Base-by-base conservation (phyloP, 179 eudicot species). In the Pouteria campechiana region DNA sequence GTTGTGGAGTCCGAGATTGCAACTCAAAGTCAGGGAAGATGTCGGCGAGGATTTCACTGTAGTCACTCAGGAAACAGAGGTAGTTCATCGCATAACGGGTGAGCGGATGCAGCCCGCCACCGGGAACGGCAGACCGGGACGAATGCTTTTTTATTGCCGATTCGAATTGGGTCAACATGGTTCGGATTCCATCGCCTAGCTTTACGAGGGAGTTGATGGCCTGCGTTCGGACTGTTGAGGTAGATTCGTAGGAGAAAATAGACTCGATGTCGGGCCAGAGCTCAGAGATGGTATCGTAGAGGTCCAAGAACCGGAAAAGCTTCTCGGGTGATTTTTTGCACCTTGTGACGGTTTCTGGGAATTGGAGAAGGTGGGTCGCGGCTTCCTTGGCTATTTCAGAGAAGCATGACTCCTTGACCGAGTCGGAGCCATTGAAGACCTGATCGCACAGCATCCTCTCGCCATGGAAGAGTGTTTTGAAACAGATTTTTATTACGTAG, bases 261-360 rank as follows among this genome's bases (percentile, higher is more conserved):
- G 62, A 65, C 24, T 70, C 65, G 11, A 65, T 65, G 20, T 70
- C 72, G 1, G 72, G 65, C 68, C 44, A 51, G 34, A 61, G 42
- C 3, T 48, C 55, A 0, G 57, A 48, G 22, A 70, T 25, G n/a
- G 65, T 41, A 25, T 61, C 58, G 29, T 56, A 46, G 21, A 70
- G 29, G 29, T 65, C 63, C 32, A 65, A 25, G 10, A 61, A 4
- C 7, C 16, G 28, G 47, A 59, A 54, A 54, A 60, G 20, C 18
- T 27, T 60, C 16, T 65, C 61, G 1, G 54, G 64, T 3, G 34
- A 54, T 25, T 34, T 32, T 23, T 40, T 46, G 10, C 32, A 23
- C 24, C 41, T 61, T 12, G 66, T 54, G 9, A 46, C 48, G 29
- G 46, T 5, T 46, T 61, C 66, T 0, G 60, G 60, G 36, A 61